These are phyloP conservation scores for Cercophora scortea DNA, from an alignment of 495 filamentous ascomycete species.

Conservation along the genomic window DNA sequence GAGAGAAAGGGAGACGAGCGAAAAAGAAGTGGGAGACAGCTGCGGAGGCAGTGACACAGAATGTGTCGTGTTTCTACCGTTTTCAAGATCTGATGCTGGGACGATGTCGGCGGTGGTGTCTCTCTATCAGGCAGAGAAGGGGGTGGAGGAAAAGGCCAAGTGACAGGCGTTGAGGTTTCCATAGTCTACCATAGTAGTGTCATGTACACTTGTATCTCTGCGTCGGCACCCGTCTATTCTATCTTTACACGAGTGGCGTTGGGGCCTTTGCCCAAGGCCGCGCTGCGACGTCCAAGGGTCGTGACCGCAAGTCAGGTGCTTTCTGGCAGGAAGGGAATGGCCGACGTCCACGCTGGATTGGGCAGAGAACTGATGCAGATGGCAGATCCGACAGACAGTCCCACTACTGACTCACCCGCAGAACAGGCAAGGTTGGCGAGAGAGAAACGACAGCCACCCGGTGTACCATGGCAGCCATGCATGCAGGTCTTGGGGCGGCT, in stretches of 20 bases:
- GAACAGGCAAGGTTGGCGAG: too few species aligned
- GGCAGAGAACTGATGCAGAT: conserved; percentile 10
- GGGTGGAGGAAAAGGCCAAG: too few species aligned
- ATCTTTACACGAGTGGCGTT: conserved; percentile 5
- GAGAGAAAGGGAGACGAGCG: background rate
- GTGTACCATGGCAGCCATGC: too few species aligned
- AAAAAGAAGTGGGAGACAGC: background rate
- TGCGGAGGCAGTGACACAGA: background rate
- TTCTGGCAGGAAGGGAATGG: background rate
- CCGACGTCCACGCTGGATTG: conserved; percentile 8
- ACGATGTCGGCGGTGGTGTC: background rate
- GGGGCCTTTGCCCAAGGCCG: background rate
- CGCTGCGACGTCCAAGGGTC: background rate
- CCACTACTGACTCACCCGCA: conserved; percentile 5
- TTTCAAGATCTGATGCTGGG: background rate
- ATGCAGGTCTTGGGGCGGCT: too few species aligned
- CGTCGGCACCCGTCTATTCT: too few species aligned
- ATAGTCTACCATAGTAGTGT: too few species aligned
- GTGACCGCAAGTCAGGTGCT: conserved; percentile 8
- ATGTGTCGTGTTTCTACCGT: background rate
- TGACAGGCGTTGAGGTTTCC: too few species aligned
- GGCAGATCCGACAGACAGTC: conserved; percentile 3
- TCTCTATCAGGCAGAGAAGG: background rate
- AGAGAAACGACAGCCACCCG: too few species aligned
- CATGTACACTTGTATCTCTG: too few species aligned